A percentile compares a stretch with the other conserved stretches of the same genome.
Evolutionary conservation across 2,329 filamentous ascomycete species (phyloP).

Genomic region (Teratosphaeria pseudoeucalypti): DNA sequence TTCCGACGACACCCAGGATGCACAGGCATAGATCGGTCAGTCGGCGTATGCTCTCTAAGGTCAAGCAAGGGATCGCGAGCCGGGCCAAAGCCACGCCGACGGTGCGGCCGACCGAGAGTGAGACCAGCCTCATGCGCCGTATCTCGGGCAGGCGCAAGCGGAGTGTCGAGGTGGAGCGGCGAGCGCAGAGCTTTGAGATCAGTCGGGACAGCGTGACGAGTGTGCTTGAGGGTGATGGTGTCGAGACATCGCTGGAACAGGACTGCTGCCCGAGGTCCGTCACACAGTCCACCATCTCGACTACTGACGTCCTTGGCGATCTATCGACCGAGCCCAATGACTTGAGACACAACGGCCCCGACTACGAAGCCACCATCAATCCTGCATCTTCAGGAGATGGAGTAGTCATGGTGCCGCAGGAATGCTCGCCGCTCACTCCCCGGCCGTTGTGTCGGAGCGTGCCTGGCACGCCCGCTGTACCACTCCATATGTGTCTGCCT

Average conservation of each 20-base stretch:
- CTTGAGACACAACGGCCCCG: not conserved
- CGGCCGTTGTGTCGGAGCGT: not conserved
- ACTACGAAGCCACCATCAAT: not conserved
- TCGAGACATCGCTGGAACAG: not conserved
- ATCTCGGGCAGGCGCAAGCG: slow-evolving; percentile 20
- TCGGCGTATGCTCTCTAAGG: slow-evolving; percentile 25
- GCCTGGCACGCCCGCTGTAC: not conserved
- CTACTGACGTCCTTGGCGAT: slow-evolving; percentile 8
- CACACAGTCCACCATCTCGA: slow-evolving; percentile 20
- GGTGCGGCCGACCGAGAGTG: slow-evolving; percentile 15
- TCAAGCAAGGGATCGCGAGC: slow-evolving; percentile 23
- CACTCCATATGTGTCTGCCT: slow-evolving; percentile 9
- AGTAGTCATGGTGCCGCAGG: not conserved
- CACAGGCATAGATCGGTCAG: slow-evolving; percentile 24
- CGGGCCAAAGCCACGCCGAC: slow-evolving; percentile 20
- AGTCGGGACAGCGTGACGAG: slow-evolving; percentile 18
- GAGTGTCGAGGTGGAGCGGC: slow-evolving; percentile 11
- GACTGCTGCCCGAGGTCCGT: slow-evolving; percentile 9
- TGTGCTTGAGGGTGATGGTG: slow-evolving; percentile 7
- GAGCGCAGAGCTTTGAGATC: slow-evolving; percentile 20
- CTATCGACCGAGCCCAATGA: not conserved
- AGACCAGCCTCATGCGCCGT: slow-evolving; percentile 19
- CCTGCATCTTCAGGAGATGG: not conserved
- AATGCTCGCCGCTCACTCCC: not conserved
- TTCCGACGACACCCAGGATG: slow-evolving; percentile 7